phyloP scores from a whole-genome alignment of 2,329 filamentous ascomycete genomes.

The Chlorencoelia australis region DNA sequence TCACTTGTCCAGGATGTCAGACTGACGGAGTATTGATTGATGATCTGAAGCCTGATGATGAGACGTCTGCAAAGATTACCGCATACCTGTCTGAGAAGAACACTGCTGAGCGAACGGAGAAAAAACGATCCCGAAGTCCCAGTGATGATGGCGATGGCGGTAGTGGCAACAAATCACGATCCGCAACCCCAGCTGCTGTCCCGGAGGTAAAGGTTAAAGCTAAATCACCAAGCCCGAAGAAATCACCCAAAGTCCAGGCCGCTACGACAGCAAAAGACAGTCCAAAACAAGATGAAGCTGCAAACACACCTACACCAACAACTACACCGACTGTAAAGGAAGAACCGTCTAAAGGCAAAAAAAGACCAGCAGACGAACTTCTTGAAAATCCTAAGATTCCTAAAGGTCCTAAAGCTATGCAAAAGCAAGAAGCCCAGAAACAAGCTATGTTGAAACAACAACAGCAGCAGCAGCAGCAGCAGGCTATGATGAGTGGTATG shows the following conservation, averaged over 20 bases:
- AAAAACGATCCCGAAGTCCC: constrained; percentile 40
- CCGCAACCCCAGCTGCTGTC: constrained; percentile 12
- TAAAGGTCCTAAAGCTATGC: constrained; percentile 57
- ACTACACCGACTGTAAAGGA: background rate
- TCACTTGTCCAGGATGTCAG: constrained; percentile 86
- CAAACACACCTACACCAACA: too few relatives aligned
- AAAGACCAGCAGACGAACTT: constrained; percentile 70
- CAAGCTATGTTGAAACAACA: constrained; percentile 31
- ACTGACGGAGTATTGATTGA: constrained; percentile 88
- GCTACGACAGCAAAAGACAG: constrained; percentile 15
- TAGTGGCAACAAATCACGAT: constrained; percentile 25
- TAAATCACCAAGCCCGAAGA: constrained; percentile 26
- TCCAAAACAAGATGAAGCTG: constrained; percentile 10
- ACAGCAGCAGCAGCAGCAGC: constrained; percentile 12
- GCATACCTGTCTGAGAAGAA: constrained; percentile 54
- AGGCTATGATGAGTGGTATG: constrained; percentile 32
- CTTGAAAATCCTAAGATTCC: constrained; percentile 54
- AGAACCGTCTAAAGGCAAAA: constrained; percentile 40
- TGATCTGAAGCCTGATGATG: constrained; percentile 75
- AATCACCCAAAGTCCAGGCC: constrained; percentile 16
- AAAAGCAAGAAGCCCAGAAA: constrained; percentile 35
- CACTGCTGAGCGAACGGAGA: constrained; percentile 30
- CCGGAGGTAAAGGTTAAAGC: constrained; percentile 23
- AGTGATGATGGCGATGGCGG: too few relatives aligned
- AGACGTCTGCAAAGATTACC: constrained; percentile 68